Evolutionary conservation across 139 green algal genomes (phyloP).

Genomic region (Coccomyxa sp.): DNA sequence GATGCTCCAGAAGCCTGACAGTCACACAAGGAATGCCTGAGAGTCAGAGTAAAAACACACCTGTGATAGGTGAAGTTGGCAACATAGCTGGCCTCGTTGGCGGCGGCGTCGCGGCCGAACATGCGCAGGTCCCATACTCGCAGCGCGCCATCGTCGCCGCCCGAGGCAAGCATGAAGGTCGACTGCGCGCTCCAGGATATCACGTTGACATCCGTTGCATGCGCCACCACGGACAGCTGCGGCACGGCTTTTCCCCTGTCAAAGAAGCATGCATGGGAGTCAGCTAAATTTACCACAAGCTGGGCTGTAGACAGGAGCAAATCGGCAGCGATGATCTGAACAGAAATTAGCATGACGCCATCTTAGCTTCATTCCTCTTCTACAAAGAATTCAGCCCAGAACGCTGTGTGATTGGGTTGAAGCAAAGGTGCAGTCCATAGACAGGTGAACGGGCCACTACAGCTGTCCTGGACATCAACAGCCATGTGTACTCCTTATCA

Average conservation of each 20-base stretch:
- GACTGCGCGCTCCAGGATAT: constrained; percentile 89
- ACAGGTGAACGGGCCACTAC: too few species aligned
- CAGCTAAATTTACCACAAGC: background rate
- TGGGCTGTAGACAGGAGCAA: background rate
- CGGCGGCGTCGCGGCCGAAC: constrained; percentile 36
- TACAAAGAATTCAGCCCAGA: too few species aligned
- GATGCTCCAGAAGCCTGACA: too few species aligned
- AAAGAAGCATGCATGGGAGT: background rate
- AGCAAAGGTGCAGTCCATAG: too few species aligned
- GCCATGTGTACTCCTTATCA: too few species aligned
- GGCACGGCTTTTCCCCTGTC: constrained; percentile 24
- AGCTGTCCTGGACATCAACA: too few species aligned
- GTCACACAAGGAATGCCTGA: too few species aligned
- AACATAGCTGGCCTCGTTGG: constrained; percentile 34
- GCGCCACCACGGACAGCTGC: constrained; percentile 38
- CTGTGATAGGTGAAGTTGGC: constrained; percentile 71
- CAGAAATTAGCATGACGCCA: background rate
- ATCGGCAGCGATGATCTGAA: too few species aligned
- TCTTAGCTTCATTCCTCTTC: too few species aligned
- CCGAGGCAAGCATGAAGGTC: constrained; percentile 90
- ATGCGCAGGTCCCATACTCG: constrained; percentile 92
- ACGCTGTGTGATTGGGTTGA: too few species aligned
- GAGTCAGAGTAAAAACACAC: background rate
- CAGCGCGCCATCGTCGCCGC: constrained; percentile 83
- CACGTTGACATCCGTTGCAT: constrained; percentile 92